Percentiles rank a stretch among this genome's conserved stretches.
Evolutionary conservation across 257 asterid genomes (phyloP).

Genomic region (Forsythia suspensa): DNA sequence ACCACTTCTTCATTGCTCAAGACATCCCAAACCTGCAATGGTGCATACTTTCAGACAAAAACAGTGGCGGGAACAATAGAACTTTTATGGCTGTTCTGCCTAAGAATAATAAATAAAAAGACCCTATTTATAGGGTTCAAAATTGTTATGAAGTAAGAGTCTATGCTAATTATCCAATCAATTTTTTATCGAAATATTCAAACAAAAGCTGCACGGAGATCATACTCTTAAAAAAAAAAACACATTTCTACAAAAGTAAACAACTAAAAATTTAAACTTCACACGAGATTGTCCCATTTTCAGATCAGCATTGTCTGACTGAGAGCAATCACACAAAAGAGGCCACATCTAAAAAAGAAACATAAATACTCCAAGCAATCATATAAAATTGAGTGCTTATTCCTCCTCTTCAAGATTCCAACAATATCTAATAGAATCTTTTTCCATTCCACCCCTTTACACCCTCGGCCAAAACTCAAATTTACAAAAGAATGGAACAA

Average conservation of each 20-base stretch:
- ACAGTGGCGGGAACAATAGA: not conserved
- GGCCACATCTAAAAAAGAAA: not conserved
- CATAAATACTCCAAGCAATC: not conserved
- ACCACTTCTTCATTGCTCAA: slow-evolving; percentile 95
- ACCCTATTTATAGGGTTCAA: too few relatives aligned
- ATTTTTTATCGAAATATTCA: too few relatives aligned
- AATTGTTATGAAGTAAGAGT: too few relatives aligned
- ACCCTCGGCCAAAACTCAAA: not conserved
- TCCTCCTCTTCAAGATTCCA: not conserved
- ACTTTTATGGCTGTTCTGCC: not conserved
- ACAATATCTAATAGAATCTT: not conserved
- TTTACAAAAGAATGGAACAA: not conserved
- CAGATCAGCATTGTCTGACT: not conserved
- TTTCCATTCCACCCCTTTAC: not conserved
- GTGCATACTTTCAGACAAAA: not conserved
- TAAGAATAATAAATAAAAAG: not conserved
- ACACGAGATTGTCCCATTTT: not conserved
- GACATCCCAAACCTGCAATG: slow-evolving; percentile 90
- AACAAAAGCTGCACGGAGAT: too few relatives aligned
- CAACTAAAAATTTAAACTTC: not conserved
- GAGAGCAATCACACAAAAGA: not conserved
- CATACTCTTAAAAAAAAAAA: too few relatives aligned
- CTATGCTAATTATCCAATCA: too few relatives aligned
- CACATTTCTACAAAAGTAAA: not conserved
- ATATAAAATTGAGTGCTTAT: not conserved